Evolutionary conservation across 257 asterid genomes (phyloP).

Genomic region (Galeopsis tetrahit): DNA sequence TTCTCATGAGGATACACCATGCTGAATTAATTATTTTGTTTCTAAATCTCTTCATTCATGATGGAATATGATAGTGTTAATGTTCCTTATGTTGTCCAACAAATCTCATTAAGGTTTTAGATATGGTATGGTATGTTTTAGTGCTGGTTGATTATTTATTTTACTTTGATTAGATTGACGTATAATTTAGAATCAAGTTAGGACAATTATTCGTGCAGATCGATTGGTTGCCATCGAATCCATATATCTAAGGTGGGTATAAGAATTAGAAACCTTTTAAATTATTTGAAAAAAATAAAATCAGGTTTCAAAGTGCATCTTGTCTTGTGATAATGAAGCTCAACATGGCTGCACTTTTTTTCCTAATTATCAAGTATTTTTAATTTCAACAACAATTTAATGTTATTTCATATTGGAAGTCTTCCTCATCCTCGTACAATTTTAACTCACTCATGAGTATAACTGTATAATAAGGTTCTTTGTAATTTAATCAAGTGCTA

Average conservation of each 20-base stretch:
- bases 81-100: neutral
- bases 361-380: neutral
- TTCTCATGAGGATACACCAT: neutral
- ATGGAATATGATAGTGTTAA: neutral
- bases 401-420: neutral
- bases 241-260: neutral
- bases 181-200: neutral
- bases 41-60: neutral
- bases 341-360: neutral
- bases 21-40: neutral
- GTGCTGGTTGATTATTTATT: neutral
- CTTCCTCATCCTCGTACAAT: neutral
- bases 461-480: neutral
- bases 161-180: neutral
- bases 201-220: neutral
- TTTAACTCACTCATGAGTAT: neutral
- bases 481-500: too few species aligned
- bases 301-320: constrained; percentile 11
- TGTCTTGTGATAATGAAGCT: neutral
- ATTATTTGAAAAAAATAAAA: too few species aligned
- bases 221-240: neutral
- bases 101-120: neutral
- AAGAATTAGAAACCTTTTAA: too few species aligned
- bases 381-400: neutral
- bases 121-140: neutral